These are phyloP conservation scores for Hypoxylon subgilvum DNA, from an alignment of 495 filamentous ascomycete genomes.

Conservation along the genomic window DNA sequence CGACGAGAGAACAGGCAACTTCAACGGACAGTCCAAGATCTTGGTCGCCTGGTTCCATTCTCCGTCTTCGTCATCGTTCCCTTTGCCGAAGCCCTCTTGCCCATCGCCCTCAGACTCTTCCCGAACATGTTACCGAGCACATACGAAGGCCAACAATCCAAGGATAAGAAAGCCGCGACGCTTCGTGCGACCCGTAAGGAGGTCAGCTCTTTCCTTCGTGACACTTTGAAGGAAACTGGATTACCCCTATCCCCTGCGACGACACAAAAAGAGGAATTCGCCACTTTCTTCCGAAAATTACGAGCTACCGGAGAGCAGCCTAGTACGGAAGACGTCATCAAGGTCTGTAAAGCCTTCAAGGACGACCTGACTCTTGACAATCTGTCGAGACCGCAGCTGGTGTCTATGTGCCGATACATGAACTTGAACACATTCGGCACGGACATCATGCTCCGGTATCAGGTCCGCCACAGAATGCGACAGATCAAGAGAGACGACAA, in stretches of 20 bases:
- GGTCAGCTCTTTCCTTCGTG: conserved; percentile 87
- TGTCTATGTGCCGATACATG: conserved; percentile 98
- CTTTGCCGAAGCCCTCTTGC: conserved; percentile 93
- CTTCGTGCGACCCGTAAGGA: conserved; percentile 89
- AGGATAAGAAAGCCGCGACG: conserved; percentile 82
- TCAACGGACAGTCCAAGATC: conserved; percentile 88
- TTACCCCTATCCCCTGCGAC: conserved; percentile 84
- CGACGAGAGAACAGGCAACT: conserved; percentile 92
- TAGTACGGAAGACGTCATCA: conserved; percentile 89
- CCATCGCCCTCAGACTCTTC: conserved; percentile 90
- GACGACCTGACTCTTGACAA: conserved; percentile 98
- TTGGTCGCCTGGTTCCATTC: conserved; percentile 92
- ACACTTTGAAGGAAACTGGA: conserved; percentile 90
- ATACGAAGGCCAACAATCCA: conserved; percentile 88
- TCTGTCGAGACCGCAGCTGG: conserved; percentile 90
- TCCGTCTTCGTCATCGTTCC: conserved; percentile 97
- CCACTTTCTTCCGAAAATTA: conserved; percentile 97
- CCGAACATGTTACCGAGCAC: conserved; percentile 96
- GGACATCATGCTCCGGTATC: conserved; percentile 96
- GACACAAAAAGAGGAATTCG: conserved; percentile 91
- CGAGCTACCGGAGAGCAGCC: conserved; percentile 89
- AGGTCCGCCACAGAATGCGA: conserved; percentile 95
- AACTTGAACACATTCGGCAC: conserved; percentile 97
- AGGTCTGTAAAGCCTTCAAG: conserved; percentile 99
- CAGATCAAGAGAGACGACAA: conserved; percentile 98